Base-by-base conservation (phyloP, 2,329 filamentous ascomycete species). In the Clonostachys byssicola region DNA sequence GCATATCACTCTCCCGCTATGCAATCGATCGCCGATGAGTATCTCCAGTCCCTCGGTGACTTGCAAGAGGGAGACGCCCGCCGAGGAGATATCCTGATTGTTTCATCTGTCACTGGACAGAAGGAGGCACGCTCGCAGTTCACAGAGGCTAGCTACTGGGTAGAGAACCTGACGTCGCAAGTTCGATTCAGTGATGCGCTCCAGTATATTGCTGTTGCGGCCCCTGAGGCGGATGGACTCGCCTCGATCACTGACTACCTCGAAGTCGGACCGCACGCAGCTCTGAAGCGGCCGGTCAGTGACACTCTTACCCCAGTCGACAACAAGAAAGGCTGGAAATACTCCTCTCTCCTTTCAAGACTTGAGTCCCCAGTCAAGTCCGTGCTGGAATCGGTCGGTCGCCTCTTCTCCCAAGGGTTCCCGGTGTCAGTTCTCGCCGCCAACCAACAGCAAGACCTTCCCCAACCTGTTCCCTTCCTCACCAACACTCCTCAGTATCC, bases 361-460 rank as follows among this genome's bases (percentile, higher is more conserved):
- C 72, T 74, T 12, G 34, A 18, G 8, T 33, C 42, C 18, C 34
- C 41, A 8, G 14, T 17, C 8, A 13, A 23, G 16, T n/a, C 47
- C 5, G 12, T 43, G 13, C 38, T 23, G n/a, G 16, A 73, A 33
- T 54, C 70, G 6, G 70, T 68, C 4, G 66, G 60, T 4, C 61
- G 54, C 1, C 57, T 77, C 8, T 72, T 72, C 51, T 61, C 59
- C 16, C 71, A 66, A 46, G 73, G 72, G 3, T 60, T 60, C 6
- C 46, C 54, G 9, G 55, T 75, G 9, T 60, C 75, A 48, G 66
- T 77, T 34, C 59, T 61, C 35, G 66, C 67, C 5, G 62, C 74
- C 54, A 76, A 76, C 36, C 12, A n/a, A 12, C 17, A 30, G 6
- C 23, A 30, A 30, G 8, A 30, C 10, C 7, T 14, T 16, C 13